These are phyloP conservation scores for Dothideomycetes sp. DNA, from an alignment of 2,329 filamentous ascomycete species.

Conservation along the genomic window DNA sequence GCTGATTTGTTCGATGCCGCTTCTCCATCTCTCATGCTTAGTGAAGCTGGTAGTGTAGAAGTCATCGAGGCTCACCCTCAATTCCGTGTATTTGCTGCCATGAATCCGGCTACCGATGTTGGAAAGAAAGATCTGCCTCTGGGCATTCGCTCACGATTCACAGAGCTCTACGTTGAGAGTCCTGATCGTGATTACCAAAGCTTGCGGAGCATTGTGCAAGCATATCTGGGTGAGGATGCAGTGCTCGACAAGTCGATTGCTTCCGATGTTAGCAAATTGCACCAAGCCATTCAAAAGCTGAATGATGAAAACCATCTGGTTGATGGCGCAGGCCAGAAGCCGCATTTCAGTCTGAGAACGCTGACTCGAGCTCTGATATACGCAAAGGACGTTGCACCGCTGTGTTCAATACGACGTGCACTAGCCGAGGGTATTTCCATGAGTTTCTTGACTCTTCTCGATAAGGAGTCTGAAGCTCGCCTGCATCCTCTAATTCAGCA, in stretches of 20 bases:
- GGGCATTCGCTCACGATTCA: conserved; percentile 84
- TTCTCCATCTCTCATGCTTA: conserved; percentile 74
- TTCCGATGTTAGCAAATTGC: conserved; percentile 75
- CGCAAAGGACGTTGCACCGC: conserved; percentile 71
- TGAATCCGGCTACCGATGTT: conserved; percentile 97
- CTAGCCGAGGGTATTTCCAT: conserved; percentile 95
- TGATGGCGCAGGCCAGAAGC: conserved; percentile 90
- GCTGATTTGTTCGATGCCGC: conserved; percentile 73
- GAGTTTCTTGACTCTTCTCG: conserved; percentile 88
- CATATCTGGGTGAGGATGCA: conserved; percentile 64
- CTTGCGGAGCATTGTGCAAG: conserved; percentile 76
- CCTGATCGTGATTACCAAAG: conserved; percentile 83
- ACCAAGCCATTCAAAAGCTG: conserved; percentile 75
- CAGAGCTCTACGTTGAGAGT: conserved; percentile 86
- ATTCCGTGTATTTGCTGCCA: conserved; percentile 94
- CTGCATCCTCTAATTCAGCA: conserved; percentile 72
- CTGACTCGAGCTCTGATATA: conserved; percentile 85
- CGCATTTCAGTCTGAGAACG: conserved; percentile 93
- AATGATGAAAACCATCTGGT: conserved; percentile 77
- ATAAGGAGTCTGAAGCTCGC: conserved; percentile 69
- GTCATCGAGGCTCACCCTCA: conserved; percentile 80
- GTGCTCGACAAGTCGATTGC: conserved; percentile 64
- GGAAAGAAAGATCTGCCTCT: conserved; percentile 90
- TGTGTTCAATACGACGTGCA: conserved; percentile 76
- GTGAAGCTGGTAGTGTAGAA: conserved; percentile 89